phyloP scores from a whole-genome alignment of 2,329 filamentous ascomycete genomes.

The Cryphonectria radicalis region DNA sequence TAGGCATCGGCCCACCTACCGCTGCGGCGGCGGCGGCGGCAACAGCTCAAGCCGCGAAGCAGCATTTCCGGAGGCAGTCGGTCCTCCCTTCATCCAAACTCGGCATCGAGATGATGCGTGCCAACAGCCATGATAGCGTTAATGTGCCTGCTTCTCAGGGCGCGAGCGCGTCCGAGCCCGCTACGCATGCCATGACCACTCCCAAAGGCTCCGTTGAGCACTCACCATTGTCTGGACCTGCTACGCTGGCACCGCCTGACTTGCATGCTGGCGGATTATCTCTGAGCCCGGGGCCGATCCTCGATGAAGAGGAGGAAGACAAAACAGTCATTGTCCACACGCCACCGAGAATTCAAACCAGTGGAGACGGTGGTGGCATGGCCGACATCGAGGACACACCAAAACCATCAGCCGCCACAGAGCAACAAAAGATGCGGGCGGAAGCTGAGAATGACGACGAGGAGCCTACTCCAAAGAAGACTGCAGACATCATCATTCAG shows the following conservation, averaged over 20 bases:
- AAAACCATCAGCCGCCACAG: conserved; percentile 38
- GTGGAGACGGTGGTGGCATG: conserved; percentile 5
- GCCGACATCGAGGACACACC: conserved; percentile 48
- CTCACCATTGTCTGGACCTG: conserved; percentile 19
- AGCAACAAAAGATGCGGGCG: conserved; percentile 30
- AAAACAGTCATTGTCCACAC: conserved; percentile 33
- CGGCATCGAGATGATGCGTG: conserved; percentile 96
- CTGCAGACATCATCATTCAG: conserved; percentile 14
- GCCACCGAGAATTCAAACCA: conserved; percentile 37
- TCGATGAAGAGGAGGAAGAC: conserved; percentile 30
- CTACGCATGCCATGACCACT: conserved; percentile 55
- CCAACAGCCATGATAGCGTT: conserved; percentile 89
- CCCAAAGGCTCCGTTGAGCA: conserved; percentile 44
- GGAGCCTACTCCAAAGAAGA: conserved; percentile 47
- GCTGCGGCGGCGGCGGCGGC: conserved; percentile 9
- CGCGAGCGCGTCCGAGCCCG: conserved; percentile 51
- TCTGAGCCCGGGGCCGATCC: conserved; percentile 21
- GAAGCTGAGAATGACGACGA: conserved; percentile 37
- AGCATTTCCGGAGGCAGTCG: conserved; percentile 58
- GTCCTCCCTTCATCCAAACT: conserved; percentile 81
- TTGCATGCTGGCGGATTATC: conserved; percentile 16
- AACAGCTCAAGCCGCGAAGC: conserved; percentile 27
- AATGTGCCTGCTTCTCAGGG: conserved; percentile 50
- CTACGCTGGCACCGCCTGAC: conserved; percentile 28
- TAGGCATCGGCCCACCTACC: conserved; percentile 22